phyloP scores from a whole-genome alignment of 257 asterid genomes.

The Ophiorrhiza pumila region DNA sequence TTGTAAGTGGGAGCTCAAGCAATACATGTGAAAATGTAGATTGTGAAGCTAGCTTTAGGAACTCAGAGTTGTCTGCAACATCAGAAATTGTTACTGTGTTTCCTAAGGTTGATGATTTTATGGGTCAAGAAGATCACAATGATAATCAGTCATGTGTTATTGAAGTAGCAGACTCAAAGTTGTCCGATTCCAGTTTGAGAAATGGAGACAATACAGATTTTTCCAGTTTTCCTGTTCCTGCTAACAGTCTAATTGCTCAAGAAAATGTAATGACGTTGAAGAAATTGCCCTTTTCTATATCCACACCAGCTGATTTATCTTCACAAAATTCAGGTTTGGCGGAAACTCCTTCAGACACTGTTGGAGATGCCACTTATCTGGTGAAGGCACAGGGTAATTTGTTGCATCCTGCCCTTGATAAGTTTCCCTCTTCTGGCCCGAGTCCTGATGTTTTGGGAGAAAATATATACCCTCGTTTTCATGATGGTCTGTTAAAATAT shows the following conservation, averaged over 20 bases:
- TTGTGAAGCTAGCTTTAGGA: conserved; percentile 42
- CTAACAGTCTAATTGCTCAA: conserved; percentile 6
- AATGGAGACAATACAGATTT: conserved; percentile 21
- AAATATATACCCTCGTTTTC: conserved; percentile 30
- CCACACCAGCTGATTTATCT: conserved; percentile 15
- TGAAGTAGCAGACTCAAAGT: conserved; percentile 38
- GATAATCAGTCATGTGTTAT: conserved; percentile 54
- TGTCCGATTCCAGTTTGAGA: conserved; percentile 10
- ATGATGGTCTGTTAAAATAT: conserved; percentile 26
- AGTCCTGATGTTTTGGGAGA: conserved; percentile 21
- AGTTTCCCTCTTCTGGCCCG: conserved; percentile 21
- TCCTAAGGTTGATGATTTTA: conserved; percentile 39
- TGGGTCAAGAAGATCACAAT: conserved; percentile 50
- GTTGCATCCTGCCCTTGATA: conserved; percentile 5
- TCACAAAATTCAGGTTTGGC: conserved; percentile 24
- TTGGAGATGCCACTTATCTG: conserved; percentile 22
- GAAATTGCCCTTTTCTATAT: conserved; percentile 26
- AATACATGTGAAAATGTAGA: conserved; percentile 51
- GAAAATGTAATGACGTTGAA: conserved; percentile 12
- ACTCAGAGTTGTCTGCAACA: conserved; percentile 49
- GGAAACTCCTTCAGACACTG: conserved; percentile 26
- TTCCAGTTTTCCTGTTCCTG: conserved; percentile 23
- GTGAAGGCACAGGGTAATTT: conserved; percentile 22
- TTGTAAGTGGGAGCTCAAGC: conserved; percentile 44
- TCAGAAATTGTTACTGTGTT: conserved; percentile 37